phyloP scores from a whole-genome alignment of 768 basidiomycete genomes.

The Boletus vinaceobasis region DNA sequence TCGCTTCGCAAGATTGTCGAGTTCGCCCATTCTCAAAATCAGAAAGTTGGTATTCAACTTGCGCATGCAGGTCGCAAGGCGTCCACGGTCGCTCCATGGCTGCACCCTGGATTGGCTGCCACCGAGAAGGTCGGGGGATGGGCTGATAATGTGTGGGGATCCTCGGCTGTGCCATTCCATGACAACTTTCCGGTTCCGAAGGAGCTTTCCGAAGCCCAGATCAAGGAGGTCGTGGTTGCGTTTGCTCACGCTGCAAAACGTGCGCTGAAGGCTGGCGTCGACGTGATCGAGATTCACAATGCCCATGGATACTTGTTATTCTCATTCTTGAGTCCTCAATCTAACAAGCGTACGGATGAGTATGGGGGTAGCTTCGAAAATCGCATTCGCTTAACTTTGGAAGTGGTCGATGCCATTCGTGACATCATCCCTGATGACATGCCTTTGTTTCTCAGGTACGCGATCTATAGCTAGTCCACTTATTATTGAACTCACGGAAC shows the following conservation, averaged over 20 bases:
- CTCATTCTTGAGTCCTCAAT: constrained; percentile 55
- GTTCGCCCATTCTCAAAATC: constrained; percentile 68
- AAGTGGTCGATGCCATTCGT: constrained; percentile 63
- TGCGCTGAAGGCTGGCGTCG: constrained; percentile 57
- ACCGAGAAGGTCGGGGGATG: constrained; percentile 44
- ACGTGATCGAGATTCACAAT: constrained; percentile 57
- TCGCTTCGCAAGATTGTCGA: constrained; percentile 51
- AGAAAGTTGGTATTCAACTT: constrained; percentile 72
- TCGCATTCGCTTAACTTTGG: constrained; percentile 55
- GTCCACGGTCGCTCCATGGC: constrained; percentile 61
- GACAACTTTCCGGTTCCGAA: constrained; percentile 49
- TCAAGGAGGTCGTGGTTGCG: constrained; percentile 53
- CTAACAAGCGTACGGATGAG: constrained; percentile 62
- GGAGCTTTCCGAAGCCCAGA: constrained; percentile 53
- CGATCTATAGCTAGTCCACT: not conserved
- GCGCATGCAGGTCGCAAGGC: constrained; percentile 79
- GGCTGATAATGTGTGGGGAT: constrained; percentile 53
- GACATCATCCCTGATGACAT: constrained; percentile 53
- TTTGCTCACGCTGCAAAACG: constrained; percentile 52
- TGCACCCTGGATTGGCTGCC: constrained; percentile 36
- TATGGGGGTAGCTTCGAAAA: constrained; percentile 76
- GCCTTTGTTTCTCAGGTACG: constrained; percentile 71
- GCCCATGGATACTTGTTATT: constrained; percentile 62
- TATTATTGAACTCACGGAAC: not conserved
- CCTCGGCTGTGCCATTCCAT: constrained; percentile 47